Conservation (phyloP, 176 grass and related monocot species). For the Chrysopogon serrulatus region DNA sequence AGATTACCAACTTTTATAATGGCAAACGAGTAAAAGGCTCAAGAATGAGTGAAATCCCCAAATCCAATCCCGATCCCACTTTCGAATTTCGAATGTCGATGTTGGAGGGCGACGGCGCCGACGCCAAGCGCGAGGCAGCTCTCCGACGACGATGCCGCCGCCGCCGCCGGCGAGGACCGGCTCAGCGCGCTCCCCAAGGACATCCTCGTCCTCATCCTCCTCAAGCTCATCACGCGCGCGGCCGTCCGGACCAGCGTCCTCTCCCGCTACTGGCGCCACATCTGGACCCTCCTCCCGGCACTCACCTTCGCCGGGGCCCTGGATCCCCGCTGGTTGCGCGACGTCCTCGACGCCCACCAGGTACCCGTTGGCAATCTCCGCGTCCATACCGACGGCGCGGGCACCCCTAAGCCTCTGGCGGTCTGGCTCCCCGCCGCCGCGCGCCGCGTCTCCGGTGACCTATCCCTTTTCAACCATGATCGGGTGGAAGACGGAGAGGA, state of each 20-base stretch:
- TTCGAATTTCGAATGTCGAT: too few relatives aligned
- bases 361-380: not conserved
- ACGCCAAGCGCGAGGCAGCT: too few relatives aligned
- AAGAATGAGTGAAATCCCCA: too few relatives aligned
- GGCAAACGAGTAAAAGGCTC: too few relatives aligned
- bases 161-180: not conserved
- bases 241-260: not conserved
- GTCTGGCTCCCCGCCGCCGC: conserved; percentile 18
- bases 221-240: not conserved
- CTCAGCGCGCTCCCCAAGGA: not conserved
- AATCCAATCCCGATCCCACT: too few relatives aligned
- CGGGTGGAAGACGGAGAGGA: too few relatives aligned
- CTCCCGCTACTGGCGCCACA: not conserved
- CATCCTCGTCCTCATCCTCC: not conserved
- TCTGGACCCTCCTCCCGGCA: conserved; percentile 9
- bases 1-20: too few relatives aligned
- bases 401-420: not conserved
- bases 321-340: not conserved
- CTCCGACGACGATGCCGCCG: too few relatives aligned
- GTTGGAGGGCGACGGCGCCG: too few relatives aligned
- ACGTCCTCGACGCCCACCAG: not conserved
- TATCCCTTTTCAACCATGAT: not conserved
- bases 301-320: not conserved
- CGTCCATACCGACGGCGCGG: not conserved
- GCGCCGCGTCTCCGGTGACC: not conserved